Percentiles rank a stretch among this genome's conserved stretches.
Evolutionary conservation across 768 basidiomycete genomes (phyloP).

Genomic region (Amanita rubescens): DNA sequence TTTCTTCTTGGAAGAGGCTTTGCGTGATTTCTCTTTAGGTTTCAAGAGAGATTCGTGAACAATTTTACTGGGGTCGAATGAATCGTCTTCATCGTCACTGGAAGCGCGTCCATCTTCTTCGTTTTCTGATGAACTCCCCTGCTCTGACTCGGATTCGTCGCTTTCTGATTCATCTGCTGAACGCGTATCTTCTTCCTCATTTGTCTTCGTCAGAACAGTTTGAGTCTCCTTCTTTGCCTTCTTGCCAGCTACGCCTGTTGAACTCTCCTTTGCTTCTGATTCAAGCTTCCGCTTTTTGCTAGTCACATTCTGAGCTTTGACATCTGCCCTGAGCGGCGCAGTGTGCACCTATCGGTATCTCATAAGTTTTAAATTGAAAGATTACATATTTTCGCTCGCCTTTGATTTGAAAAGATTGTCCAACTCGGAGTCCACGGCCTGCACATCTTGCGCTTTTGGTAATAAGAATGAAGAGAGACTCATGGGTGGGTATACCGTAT

Average conservation of each 20-base stretch:
- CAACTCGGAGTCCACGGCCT: slow-evolving; percentile 1
- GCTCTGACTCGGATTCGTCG: neutral
- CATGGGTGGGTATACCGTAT: too few relatives aligned
- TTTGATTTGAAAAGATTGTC: slow-evolving; percentile 4
- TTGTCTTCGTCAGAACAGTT: too few relatives aligned
- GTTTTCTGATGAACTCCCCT: neutral
- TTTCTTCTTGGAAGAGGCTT: slow-evolving; percentile 26
- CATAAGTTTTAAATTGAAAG: neutral
- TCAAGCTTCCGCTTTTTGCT: slow-evolving; percentile 1
- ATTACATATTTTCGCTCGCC: neutral
- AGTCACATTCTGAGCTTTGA: neutral
- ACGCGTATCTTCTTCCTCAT: neutral
- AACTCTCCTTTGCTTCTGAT: neutral
- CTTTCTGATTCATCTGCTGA: neutral
- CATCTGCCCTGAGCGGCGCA: neutral
- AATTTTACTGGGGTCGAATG: slow-evolving; percentile 21
- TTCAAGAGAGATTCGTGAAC: slow-evolving; percentile 58
- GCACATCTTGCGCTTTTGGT: neutral
- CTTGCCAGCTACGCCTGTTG: neutral
- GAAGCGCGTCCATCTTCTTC: slow-evolving; percentile 9
- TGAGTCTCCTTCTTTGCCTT: neutral
- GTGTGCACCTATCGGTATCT: neutral
- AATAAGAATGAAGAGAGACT: slow-evolving; percentile 5
- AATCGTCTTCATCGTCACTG: slow-evolving; percentile 11
- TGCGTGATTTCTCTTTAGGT: slow-evolving; percentile 15